Evolutionary conservation across 306 rosid species (phyloP), one percentile per base, ranked within the genome.

Genomic region (Gynostemma pentaphyllum): DNA sequence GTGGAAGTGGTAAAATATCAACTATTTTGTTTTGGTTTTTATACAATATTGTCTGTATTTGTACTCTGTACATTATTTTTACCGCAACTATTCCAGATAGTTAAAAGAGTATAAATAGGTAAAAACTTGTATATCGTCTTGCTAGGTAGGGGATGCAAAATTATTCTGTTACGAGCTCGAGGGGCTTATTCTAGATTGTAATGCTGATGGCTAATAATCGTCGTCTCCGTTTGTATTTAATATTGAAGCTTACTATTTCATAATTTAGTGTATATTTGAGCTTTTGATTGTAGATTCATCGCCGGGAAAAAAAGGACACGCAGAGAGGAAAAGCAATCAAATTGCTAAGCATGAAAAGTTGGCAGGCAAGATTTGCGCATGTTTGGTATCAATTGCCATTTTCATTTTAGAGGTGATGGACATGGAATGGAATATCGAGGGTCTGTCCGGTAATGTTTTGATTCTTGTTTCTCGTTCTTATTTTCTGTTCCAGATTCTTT

Each of bases 1-100:
- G 22, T 9, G 44, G 45, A 56, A 56, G 42, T 56, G 63, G 63
- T 56, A 56, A 56, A 56, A 32, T 36, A 56, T 55, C 62, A 9
- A 9, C 5, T 30, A 56, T 44, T 56, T 56, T 32, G 21, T 27
- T 32, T 32, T 56, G 15, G 63, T 26, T 34, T 26, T 34, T 4
- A 56, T 18, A 56, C 10, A 18, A 56, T 56, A 16, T 9, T 16
- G 19, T n/a, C n/a, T n/a, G n/a, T 56, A 30, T 56, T 56, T 34
- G 26, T 56, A 30, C 44, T 56, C 44, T 56, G 63, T 56, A 56
- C 27, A 56, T 56, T 56, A 56, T 18, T 32, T 56, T 56, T 32
- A 56, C 63, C n/a, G 63, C 63, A 32, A 40, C 16, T 30, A 32
- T 9, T 56, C 27, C 34, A 32, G 27, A 30, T 56, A 19, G 63